Evolutionary conservation across 2,329 filamentous ascomycete species (phyloP).

Genomic region (Colletotrichum orchidophilum): DNA sequence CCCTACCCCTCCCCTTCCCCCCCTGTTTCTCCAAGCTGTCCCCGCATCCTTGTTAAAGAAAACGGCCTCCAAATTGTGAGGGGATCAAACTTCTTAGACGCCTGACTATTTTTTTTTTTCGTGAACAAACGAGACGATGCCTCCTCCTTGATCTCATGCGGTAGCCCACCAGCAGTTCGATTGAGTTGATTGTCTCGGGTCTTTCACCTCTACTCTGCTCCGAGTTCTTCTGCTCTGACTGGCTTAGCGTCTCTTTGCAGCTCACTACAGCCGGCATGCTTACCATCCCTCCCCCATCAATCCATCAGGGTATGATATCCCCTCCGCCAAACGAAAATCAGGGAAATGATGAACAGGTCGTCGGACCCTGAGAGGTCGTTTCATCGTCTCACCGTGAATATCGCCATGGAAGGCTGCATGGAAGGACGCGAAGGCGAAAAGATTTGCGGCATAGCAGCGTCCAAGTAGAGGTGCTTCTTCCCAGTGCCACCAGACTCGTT

Average conservation of each 20-base stretch:
- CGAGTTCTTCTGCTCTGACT: background rate
- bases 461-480: background rate
- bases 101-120: background rate
- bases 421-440: background rate
- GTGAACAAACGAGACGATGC: background rate
- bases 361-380: background rate
- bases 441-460: background rate
- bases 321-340: background rate
- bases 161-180: background rate
- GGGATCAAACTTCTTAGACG: background rate
- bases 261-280: background rate
- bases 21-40: slow-evolving; percentile 1
- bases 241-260: background rate
- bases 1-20: background rate
- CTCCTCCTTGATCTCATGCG: background rate
- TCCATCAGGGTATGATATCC: background rate
- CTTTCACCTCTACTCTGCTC: background rate
- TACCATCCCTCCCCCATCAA: background rate
- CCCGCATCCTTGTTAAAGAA: slow-evolving; percentile 17
- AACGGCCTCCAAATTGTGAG: background rate
- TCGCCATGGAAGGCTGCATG: background rate
- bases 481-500: background rate
- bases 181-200: background rate
- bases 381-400: background rate
- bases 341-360: background rate